Evolutionary conservation across 257 asterid genomes (phyloP), one percentile per base, ranked within the genome.

Genomic region (Petrea volubilis): DNA sequence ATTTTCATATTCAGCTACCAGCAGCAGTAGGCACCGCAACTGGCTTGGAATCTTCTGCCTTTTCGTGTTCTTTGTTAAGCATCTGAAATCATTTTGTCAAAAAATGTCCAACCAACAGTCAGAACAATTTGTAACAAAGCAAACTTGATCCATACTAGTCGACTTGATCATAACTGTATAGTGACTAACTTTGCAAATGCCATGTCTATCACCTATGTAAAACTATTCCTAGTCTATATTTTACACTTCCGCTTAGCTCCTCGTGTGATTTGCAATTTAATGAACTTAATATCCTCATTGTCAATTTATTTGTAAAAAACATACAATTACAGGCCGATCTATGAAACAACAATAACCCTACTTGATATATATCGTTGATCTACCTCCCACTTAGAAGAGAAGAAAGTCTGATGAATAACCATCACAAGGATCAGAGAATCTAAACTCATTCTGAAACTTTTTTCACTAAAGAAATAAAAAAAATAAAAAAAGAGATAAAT

Each of bases 61-160:
- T 90, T 58, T 93, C 97, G 33, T 90, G 96, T 78, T 93, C 96
- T 76, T 90, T 88, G 87, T 93, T 93, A 27, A 93, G 93, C 95
- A 90, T 86, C 98, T 93, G 85, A 14, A 52, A 70, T 58, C 60
- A 60, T 56, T 28, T 56, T 6, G 44, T 24, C 62, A 46, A 60
- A 58, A 33, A 7, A n/a, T n/a, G n/a, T n/a, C n/a, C n/a, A n/a
- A n/a, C n/a, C n/a, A n/a, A n/a, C n/a, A n/a, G n/a, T n/a, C n/a
- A n/a, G n/a, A n/a, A n/a, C n/a, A n/a, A n/a, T n/a, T n/a, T 62
- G 25, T 70, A 43, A 59, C 28, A 38, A 29, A 31, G 47, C 60
- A 62, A 68, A 13, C n/a, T 28, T 18, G 24, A 63, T 6, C 7
- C 38, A 33, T 4, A 8, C 1, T 33, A 33, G 38, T 33, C 7